Evolutionary conservation across 371 early-diverging fungal species (phyloP), one percentile per base, ranked within the genome.

Genomic region (Syncephalastrum racemosum): DNA sequence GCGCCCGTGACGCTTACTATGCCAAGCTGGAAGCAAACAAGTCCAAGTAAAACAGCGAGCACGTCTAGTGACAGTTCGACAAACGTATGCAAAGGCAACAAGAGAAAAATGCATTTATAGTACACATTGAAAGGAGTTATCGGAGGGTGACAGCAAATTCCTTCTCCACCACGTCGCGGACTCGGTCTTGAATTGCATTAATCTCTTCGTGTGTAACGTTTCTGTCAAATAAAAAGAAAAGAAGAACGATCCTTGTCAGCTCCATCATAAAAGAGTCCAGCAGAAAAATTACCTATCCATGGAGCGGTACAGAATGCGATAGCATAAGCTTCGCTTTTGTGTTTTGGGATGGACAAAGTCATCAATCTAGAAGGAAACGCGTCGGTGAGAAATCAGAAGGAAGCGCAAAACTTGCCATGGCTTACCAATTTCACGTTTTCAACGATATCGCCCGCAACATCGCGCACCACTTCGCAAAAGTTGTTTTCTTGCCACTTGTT

Each of bases 141-240:
- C 96, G 88, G 27, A 97, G 74, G 46, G 89, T 85, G 12, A 95
- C 92, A 13, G 81, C 75, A 45, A 92, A 82, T 59, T 86, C 76
- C 13, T 73, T 53, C 20, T 78, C 84, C 19, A 94, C 82, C n/a
- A 73, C 73, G 3, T 68, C 61, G 15, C 95, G 87, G 7, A 97
- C 83, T 36, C 72, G 72, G 39, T 90, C 90, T 71, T 97, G 98
- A 16, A 97, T 85, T 27, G 57, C 75, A 65, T 98, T 96, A 62
- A 98, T 91, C 64, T 97, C 98, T 31, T 88, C 90, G 64, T 98
- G 93, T 14, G 95, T 94, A 4, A 95, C 86, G 53, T 88, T 62
- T 40, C 59, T 49, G 20, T 41, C 22, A 22, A 49, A 47, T 23
- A 23, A 42, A 7, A 62, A 31, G 8, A 41, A 18, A 39, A 24